Conservation (phyloP, 768 basidiomycete genomes). For the Pleurotus pulmonarius region DNA sequence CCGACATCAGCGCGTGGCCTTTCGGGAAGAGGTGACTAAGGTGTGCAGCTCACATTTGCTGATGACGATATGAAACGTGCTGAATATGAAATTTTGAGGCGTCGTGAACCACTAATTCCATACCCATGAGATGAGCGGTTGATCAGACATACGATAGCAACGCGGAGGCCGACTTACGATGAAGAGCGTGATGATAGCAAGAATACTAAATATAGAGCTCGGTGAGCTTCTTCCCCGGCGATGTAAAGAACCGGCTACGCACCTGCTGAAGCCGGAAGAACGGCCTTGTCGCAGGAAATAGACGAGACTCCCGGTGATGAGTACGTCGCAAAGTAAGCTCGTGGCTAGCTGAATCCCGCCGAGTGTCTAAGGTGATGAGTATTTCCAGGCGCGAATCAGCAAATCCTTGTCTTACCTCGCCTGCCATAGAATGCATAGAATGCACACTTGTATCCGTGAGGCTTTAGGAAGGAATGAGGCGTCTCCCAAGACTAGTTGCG, state of each 20-base stretch:
- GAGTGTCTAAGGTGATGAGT: background rate
- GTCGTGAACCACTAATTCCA: background rate
- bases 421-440: background rate
- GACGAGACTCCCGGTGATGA: slow-evolving; percentile 1
- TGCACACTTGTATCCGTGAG: background rate
- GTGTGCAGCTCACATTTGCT: background rate
- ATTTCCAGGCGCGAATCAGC: background rate
- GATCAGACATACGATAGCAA: background rate
- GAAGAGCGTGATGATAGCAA: background rate
- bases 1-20: background rate
- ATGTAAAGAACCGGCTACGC: too few species aligned
- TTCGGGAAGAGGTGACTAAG: background rate
- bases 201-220: background rate
- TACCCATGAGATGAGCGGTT: background rate
- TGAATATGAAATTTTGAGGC: background rate
- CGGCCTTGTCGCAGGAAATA: background rate
- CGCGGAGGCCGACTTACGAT: background rate
- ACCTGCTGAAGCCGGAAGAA: background rate
- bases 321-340: background rate
- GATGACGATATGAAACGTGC: background rate
- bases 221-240: background rate
- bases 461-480: background rate
- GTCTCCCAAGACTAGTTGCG: background rate
- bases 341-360: background rate
- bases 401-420: background rate